Evolutionary conservation across 306 rosid genomes (phyloP).

Genomic region (Vigna radiata): DNA sequence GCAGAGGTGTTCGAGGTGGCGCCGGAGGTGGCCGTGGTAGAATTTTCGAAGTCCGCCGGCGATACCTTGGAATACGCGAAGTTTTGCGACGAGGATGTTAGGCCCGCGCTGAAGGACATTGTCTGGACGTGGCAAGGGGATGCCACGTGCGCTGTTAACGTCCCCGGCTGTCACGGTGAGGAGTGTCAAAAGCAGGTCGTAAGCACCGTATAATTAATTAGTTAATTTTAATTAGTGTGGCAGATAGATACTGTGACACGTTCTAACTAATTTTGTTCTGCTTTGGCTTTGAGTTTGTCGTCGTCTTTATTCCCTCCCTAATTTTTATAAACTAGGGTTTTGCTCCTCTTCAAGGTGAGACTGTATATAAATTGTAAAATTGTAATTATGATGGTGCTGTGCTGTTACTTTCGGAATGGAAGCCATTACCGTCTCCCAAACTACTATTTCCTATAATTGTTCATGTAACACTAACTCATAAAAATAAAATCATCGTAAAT

Average conservation of each 20-base stretch:
- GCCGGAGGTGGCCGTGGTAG: slow-evolving; percentile 75
- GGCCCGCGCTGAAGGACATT: slow-evolving; percentile 79
- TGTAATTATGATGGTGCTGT: neutral
- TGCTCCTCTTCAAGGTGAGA: neutral
- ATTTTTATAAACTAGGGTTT: neutral
- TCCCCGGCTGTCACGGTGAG: slow-evolving; percentile 25
- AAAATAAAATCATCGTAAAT: too few relatives aligned
- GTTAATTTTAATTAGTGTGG: neutral
- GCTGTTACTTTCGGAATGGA: neutral
- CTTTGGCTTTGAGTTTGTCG: neutral
- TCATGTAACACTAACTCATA: too few relatives aligned
- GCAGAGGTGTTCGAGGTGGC: slow-evolving; percentile 82
- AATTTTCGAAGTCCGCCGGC: slow-evolving; percentile 77
- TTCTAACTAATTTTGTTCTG: neutral
- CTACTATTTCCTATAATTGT: neutral
- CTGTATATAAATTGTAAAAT: slow-evolving; percentile 30
- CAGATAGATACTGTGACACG: neutral
- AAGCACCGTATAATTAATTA: neutral
- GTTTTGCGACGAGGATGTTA: slow-evolving; percentile 70
- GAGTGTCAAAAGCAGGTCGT: slow-evolving; percentile 3
- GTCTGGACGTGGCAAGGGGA: slow-evolving; percentile 95
- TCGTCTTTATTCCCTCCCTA: slow-evolving; percentile 1
- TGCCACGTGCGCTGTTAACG: slow-evolving; percentile 24
- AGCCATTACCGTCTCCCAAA: neutral
- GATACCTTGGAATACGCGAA: slow-evolving; percentile 72